Evolutionary conservation across 331 rosid species (phyloP).

Genomic region (Quercus phellos): DNA sequence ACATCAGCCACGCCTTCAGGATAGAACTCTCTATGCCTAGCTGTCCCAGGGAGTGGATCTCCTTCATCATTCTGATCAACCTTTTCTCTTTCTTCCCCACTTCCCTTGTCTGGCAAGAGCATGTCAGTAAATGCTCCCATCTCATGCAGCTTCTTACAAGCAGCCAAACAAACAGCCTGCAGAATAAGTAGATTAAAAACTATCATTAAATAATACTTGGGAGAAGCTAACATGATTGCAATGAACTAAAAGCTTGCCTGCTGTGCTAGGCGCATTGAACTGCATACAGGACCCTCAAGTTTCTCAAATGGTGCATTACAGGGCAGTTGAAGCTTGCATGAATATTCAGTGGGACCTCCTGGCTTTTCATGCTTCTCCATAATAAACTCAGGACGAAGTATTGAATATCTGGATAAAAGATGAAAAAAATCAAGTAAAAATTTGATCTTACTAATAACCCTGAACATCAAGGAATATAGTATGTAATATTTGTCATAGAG

Average conservation of each 20-base stretch:
- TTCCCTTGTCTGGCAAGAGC: slow-evolving; percentile 99
- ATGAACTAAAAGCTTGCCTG: slow-evolving; percentile 52
- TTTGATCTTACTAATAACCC: background rate
- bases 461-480: background rate
- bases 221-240: slow-evolving; percentile 7
- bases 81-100: slow-evolving; percentile 92
- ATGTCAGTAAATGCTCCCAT: slow-evolving; percentile 99
- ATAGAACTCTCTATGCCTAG: slow-evolving; percentile 97
- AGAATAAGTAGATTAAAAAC: slow-evolving; percentile 22
- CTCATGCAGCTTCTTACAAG: slow-evolving; percentile 97
- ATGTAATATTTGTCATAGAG: slow-evolving; percentile 11
- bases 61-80: slow-evolving; percentile 79
- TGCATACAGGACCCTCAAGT: slow-evolving; percentile 91
- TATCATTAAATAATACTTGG: slow-evolving; percentile 8
- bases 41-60: slow-evolving; percentile 98
- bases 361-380: slow-evolving; percentile 90
- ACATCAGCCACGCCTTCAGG: slow-evolving; percentile 96
- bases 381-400: slow-evolving; percentile 95
- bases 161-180: slow-evolving; percentile 97
- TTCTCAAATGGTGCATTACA: slow-evolving; percentile 98
- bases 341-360: slow-evolving; percentile 79
- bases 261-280: slow-evolving; percentile 96
- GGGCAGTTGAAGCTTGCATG: slow-evolving; percentile 98
- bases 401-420: slow-evolving; percentile 64
- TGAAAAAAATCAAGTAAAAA: slow-evolving; percentile 12